These are phyloP conservation scores for Pelargonium citronellum DNA, from an alignment of 441 rosid genomes.

Conservation along the genomic window DNA sequence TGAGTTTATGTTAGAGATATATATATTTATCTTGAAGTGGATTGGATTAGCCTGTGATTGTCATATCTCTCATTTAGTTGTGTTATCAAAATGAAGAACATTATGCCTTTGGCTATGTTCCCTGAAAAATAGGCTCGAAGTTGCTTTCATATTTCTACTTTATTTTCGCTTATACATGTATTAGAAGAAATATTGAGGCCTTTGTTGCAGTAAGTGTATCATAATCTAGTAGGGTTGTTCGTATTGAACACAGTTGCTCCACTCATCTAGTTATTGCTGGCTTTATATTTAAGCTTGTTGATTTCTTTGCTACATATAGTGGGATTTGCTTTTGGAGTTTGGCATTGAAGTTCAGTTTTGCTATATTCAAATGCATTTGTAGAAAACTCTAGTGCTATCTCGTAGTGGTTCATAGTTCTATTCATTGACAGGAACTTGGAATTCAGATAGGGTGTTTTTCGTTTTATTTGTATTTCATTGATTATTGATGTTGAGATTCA, in stretches of 20 bases:
- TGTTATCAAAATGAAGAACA: not conserved
- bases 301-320: not conserved
- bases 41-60: not conserved
- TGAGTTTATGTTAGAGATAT: not conserved
- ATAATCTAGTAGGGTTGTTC: not conserved
- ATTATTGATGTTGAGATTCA: not conserved
- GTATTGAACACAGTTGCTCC: not conserved
- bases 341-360: too few species aligned
- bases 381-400: not conserved
- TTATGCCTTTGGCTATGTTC: not conserved
- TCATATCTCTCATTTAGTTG: not conserved
- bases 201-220: not conserved
- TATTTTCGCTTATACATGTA: not conserved
- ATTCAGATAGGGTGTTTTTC: not conserved
- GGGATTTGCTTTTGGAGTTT: too few species aligned
- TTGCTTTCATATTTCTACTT: too few species aligned
- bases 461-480: not conserved
- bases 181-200: not conserved
- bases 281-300: too few species aligned
- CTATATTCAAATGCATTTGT: too few species aligned
- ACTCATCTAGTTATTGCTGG: not conserved
- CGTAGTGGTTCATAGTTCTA: not conserved
- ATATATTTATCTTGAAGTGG: not conserved
- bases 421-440: not conserved
- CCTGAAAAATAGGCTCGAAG: not conserved